These are phyloP conservation scores for Chalara sp. DNA, from an alignment of 2,329 filamentous ascomycete species.

Conservation along the genomic window DNA sequence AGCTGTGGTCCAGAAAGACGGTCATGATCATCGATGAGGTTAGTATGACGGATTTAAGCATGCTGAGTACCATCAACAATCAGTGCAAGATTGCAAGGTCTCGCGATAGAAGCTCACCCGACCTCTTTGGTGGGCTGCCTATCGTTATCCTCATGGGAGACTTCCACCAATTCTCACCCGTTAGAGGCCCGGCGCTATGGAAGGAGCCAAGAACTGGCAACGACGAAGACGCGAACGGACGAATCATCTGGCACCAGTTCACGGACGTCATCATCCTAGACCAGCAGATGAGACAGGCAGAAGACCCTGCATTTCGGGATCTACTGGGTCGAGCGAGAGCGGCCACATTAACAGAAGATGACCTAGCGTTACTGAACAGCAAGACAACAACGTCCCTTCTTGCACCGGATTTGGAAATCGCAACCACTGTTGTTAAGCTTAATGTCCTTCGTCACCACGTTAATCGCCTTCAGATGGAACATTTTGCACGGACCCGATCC, in stretches of 20 bases:
- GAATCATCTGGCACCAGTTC: slow-evolving; percentile 3
- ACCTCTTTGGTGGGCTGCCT: slow-evolving; percentile 2
- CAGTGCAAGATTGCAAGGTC: slow-evolving; percentile 3
- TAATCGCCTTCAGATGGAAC: background rate
- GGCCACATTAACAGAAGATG: slow-evolving; percentile 2
- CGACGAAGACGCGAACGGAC: background rate
- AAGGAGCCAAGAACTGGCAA: slow-evolving; percentile 1
- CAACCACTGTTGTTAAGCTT: background rate
- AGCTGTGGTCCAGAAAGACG: too few species aligned
- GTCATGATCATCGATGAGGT: too few species aligned
- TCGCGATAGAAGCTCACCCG: slow-evolving; percentile 1
- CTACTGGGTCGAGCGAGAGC: slow-evolving; percentile 1
- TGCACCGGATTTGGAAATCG: slow-evolving; percentile 1
- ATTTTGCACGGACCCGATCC: too few species aligned
- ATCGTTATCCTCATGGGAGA: slow-evolving; percentile 2
- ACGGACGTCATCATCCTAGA: background rate
- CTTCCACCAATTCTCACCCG: slow-evolving; percentile 2
- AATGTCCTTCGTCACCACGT: slow-evolving; percentile 1
- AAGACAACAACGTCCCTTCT: background rate
- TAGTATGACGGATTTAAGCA: too few species aligned
- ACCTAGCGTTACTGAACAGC: slow-evolving; percentile 2
- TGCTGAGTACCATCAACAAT: too few species aligned
- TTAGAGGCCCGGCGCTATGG: slow-evolving; percentile 2
- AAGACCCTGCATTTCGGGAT: slow-evolving; percentile 1
- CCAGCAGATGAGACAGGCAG: slow-evolving; percentile 4